Base-by-base conservation (phyloP, 164 flowering plant species). In the Magnolia changhungtana region DNA sequence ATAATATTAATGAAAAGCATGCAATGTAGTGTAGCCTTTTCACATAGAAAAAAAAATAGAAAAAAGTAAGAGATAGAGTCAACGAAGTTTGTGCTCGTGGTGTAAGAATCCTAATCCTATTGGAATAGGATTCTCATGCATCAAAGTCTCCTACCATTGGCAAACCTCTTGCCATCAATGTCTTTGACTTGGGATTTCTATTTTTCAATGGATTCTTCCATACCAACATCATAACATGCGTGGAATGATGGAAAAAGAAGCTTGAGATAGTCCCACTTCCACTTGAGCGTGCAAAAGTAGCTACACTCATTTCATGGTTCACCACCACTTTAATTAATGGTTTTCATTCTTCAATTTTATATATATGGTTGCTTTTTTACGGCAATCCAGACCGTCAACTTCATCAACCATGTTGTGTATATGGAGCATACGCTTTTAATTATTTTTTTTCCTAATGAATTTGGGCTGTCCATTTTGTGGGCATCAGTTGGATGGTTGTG, bases 11-110 rank as follows among this genome's bases (percentile, higher is more conserved):
- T 11, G 61, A 55, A 55, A 3, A 16, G 61, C 3, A 55, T 11
- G 61, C 61, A 8, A 55, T 55, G 19, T 11, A 55, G 61, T 55
- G 18, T 55, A 55, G 61, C 16, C 61, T 55, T 55, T 55, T 55
- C 66, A 49, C 65, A 49, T 65, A 29, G 8, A 4, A 49, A 69
- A 18, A 74, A 8, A 64, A 8, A 64, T 18, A 64, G 67, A n/a
- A n/a, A 64, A 8, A 21, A 0, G 8, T 19, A 8, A 20, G 24
- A 73, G 27, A 63, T 24, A 69, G 74, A 70, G 83, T 81, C 83
- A 81, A 81, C 79, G 50, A 73, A 13, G 51, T 55, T 51, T 73
- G 74, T 70, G 68, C 51, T 74, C 63, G 81, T 81, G 83, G 81
- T 69, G 45, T 64, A 58, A 71, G 81, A 78, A 81, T 75, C 81